These are phyloP conservation scores for Iris macrosiphon DNA, from an alignment of 106 monocot genomes.

Conservation along the genomic window DNA sequence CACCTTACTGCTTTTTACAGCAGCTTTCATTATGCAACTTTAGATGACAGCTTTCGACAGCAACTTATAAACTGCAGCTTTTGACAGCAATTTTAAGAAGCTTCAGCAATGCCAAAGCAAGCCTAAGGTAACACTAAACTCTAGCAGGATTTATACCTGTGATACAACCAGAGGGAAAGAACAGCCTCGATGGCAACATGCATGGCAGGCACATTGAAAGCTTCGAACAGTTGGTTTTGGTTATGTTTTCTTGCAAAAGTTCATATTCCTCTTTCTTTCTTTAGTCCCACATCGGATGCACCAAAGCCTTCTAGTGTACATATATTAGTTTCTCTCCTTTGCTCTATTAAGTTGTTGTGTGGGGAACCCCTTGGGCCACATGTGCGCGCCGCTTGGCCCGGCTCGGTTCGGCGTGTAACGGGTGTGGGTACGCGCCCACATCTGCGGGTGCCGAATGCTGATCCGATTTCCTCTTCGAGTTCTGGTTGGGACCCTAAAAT, in stretches of 20 bases:
- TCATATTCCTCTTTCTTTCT: too few species aligned
- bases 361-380: too few species aligned
- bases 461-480: too few species aligned
- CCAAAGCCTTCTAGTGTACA: too few species aligned
- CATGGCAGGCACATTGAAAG: slow-evolving; percentile 19
- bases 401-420: too few species aligned
- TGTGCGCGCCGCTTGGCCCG: too few species aligned
- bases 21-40: not conserved
- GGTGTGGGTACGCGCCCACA: too few species aligned
- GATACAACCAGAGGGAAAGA: slow-evolving; percentile 12
- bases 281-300: too few species aligned
- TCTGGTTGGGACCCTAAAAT: too few species aligned
- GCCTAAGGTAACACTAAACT: not conserved
- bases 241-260: slow-evolving; percentile 20
- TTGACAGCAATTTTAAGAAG: not conserved
- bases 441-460: too few species aligned
- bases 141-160: not conserved
- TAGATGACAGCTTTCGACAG: not conserved
- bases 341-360: slow-evolving; percentile 14
- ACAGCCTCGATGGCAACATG: slow-evolving; percentile 15
- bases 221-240: slow-evolving; percentile 22
- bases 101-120: not conserved
- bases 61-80: not conserved
- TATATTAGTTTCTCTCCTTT: too few species aligned
- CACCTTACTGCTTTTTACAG: not conserved